A percentile compares a stretch with the other conserved stretches of the same genome.
These are phyloP conservation scores for Tuber borchii DNA, from an alignment of 495 filamentous ascomycete species.

Conservation along the genomic window DNA sequence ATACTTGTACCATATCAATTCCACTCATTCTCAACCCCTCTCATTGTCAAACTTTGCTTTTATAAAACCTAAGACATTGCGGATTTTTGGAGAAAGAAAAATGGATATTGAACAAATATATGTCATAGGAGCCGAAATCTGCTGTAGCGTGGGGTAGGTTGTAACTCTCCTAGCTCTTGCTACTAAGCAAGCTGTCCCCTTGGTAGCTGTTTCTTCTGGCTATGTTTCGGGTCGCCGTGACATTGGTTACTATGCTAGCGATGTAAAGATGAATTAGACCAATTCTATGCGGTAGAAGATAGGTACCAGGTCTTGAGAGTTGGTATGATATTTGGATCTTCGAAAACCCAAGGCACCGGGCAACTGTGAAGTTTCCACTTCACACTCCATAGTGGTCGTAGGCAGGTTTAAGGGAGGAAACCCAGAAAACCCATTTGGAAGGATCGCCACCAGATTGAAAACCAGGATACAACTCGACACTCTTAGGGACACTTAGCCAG, in stretches of 20 bases:
- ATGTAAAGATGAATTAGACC: not conserved
- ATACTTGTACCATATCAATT: not conserved
- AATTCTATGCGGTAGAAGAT: not conserved
- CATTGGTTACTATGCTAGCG: not conserved
- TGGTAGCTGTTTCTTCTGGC: too few relatives aligned
- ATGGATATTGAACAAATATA: too few relatives aligned
- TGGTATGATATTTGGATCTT: not conserved
- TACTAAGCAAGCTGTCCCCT: too few relatives aligned
- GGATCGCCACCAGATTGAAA: conserved; percentile 18
- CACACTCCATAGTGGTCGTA: not conserved
- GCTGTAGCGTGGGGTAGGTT: too few relatives aligned
- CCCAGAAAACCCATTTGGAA: conserved; percentile 16
- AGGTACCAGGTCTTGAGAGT: not conserved
- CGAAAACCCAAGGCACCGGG: not conserved
- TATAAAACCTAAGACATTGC: not conserved
- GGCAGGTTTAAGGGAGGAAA: conserved; percentile 16
- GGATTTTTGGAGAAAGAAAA: not conserved
- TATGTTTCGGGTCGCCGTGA: too few relatives aligned
- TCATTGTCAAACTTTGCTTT: not conserved
- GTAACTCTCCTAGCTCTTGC: too few relatives aligned
- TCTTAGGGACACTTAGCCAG: conserved; percentile 7
- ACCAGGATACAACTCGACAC: conserved; percentile 8
- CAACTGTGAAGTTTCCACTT: not conserved
- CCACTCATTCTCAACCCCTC: not conserved
- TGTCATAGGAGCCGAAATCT: too few relatives aligned